These are phyloP conservation scores for Jacaranda mimosifolia DNA, from an alignment of 257 asterid species.

Conservation along the genomic window DNA sequence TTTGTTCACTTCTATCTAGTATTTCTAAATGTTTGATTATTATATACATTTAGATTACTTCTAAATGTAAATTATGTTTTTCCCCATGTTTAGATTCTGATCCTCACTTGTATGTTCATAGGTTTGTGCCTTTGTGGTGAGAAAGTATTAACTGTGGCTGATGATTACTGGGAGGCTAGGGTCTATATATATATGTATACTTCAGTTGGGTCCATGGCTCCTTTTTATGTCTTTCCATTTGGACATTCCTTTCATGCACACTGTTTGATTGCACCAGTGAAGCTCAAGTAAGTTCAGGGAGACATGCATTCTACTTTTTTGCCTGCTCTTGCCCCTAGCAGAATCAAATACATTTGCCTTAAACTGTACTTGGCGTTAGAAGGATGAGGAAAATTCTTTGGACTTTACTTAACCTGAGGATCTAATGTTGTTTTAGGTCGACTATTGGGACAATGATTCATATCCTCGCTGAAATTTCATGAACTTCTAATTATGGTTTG, in stretches of 20 bases:
- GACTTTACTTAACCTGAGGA: constrained; percentile 11
- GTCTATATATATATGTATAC: constrained; percentile 50
- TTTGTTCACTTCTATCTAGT: too few species aligned
- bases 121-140: constrained; percentile 42
- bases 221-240: constrained; percentile 98
- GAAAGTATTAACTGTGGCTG: constrained; percentile 74
- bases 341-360: too few species aligned
- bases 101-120: too few species aligned
- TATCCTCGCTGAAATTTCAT: not conserved
- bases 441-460: constrained; percentile 10
- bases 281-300: too few species aligned
- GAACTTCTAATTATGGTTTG: not conserved
- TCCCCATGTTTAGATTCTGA: too few species aligned
- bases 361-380: not conserved
- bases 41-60: too few species aligned
- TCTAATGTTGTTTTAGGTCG: not conserved
- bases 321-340: too few species aligned
- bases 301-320: not conserved
- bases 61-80: too few species aligned
- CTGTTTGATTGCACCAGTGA: constrained; percentile 89
- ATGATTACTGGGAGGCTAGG: constrained; percentile 71
- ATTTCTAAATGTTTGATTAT: too few species aligned
- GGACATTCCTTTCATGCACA: constrained; percentile 94
- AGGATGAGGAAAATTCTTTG: not conserved
- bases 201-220: constrained; percentile 89